A percentile compares a stretch with the other conserved stretches of the same genome.
Evolutionary conservation across 2,329 filamentous ascomycete genomes (phyloP).

Genomic region (Daldinia eschscholtzii): DNA sequence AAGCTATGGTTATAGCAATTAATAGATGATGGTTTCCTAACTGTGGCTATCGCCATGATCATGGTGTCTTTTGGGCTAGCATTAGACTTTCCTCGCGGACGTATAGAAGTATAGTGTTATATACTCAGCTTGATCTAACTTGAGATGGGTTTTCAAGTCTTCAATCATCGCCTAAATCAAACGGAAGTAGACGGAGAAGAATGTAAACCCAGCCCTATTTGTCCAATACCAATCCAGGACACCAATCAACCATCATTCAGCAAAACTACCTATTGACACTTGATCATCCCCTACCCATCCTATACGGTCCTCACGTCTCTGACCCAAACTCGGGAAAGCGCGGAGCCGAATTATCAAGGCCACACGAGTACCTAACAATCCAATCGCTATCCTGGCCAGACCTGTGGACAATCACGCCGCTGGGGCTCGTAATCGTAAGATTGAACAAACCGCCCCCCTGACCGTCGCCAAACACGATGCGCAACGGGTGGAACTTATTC

Average conservation of each 20-base stretch:
- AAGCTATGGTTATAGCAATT: background rate
- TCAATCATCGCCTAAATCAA: too few species aligned
- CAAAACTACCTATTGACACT: too few species aligned
- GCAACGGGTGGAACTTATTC: slow-evolving; percentile 30
- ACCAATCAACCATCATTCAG: too few species aligned
- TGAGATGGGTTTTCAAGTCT: too few species aligned
- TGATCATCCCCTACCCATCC: background rate
- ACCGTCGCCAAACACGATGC: slow-evolving; percentile 36
- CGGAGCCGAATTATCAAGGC: slow-evolving; percentile 19
- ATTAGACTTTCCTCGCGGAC: background rate
- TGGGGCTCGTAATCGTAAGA: slow-evolving; percentile 39
- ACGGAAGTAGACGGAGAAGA: too few species aligned
- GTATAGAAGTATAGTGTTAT: background rate
- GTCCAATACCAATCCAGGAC: too few species aligned
- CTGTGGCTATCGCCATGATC: background rate
- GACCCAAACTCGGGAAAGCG: slow-evolving; percentile 26
- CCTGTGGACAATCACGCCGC: slow-evolving; percentile 39
- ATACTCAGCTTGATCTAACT: background rate
- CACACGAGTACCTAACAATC: slow-evolving; percentile 35
- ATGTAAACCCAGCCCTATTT: too few species aligned
- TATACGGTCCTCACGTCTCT: slow-evolving; percentile 16
- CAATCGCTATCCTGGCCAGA: slow-evolving; percentile 33
- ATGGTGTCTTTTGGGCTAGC: background rate
- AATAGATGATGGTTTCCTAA: background rate
- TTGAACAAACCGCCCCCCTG: slow-evolving; percentile 37